These are phyloP conservation scores for Exophiala phaeomuriformis DNA, from an alignment of 2,329 filamentous ascomycete genomes.

Conservation along the genomic window DNA sequence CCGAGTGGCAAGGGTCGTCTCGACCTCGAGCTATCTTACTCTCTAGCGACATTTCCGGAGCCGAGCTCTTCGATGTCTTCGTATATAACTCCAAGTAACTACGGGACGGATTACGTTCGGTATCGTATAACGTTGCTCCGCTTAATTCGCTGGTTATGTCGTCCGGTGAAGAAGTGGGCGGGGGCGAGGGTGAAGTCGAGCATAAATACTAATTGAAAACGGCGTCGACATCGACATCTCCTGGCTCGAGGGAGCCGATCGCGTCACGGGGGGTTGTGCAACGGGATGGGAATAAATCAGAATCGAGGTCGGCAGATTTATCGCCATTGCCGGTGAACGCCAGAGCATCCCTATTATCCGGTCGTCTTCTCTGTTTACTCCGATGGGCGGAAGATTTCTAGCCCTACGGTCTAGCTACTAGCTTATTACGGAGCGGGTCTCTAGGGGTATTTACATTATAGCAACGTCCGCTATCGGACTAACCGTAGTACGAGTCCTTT, in stretches of 20 bases:
- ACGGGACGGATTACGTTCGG: slow-evolving; percentile 3
- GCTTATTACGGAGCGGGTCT: no score
- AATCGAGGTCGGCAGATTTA: slow-evolving; percentile 4
- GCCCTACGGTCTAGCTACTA: no score
- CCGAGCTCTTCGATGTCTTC: slow-evolving; percentile 1
- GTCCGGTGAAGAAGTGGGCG: neutral
- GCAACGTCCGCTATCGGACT: no score
- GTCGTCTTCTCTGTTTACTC: no score
- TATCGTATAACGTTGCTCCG: slow-evolving; percentile 1
- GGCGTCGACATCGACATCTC: neutral
- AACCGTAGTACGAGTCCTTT: no score
- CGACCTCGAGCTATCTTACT: neutral
- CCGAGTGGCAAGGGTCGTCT: neutral
- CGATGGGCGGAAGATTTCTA: no score
- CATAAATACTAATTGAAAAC: neutral
- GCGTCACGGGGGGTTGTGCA: slow-evolving; percentile 1
- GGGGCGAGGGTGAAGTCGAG: slow-evolving; percentile 2
- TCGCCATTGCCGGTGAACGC: neutral
- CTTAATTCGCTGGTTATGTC: slow-evolving; percentile 4
- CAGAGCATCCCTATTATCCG: no score
- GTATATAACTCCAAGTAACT: slow-evolving; percentile 1
- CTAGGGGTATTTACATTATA: no score
- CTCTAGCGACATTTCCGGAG: neutral
- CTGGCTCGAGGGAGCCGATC: neutral
- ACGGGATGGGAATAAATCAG: neutral